Evolutionary conservation across 2,329 filamentous ascomycete species (phyloP).

Genomic region (Aspergillus transmontanensis): DNA sequence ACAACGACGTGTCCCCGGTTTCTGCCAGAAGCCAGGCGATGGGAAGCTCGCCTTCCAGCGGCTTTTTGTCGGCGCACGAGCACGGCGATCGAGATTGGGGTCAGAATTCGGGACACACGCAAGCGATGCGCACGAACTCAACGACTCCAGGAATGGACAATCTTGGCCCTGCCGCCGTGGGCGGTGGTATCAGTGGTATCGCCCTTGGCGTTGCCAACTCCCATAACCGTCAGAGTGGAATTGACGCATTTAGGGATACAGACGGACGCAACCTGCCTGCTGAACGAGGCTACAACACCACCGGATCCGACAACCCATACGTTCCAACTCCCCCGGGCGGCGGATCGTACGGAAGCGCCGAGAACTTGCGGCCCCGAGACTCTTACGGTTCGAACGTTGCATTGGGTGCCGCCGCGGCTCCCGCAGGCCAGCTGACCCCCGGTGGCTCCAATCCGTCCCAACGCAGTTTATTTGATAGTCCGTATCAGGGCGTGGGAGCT

Average conservation of each 20-base stretch:
- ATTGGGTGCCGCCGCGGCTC: conserved; percentile 35
- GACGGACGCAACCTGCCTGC: conserved; percentile 31
- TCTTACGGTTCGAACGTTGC: conserved; percentile 41
- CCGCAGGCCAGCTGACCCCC: conserved; percentile 37
- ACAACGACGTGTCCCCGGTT: conserved; percentile 17
- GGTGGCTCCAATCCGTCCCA: conserved; percentile 45
- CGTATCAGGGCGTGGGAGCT: conserved; percentile 38
- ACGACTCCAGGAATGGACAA: conserved; percentile 68
- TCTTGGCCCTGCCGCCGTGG: conserved; percentile 61
- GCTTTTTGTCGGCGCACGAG: conserved; percentile 18
- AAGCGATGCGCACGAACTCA: conserved; percentile 37
- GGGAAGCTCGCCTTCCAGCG: neutral
- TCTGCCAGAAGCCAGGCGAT: conserved; percentile 11
- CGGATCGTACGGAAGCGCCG: conserved; percentile 19
- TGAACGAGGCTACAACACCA: conserved; percentile 38
- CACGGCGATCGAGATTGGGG: conserved; percentile 14
- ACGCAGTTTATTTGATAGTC: conserved; percentile 51
- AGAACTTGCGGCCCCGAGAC: conserved; percentile 40
- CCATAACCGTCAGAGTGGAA: conserved; percentile 65
- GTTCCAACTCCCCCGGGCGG: conserved; percentile 28
- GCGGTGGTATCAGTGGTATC: conserved; percentile 68
- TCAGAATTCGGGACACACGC: conserved; percentile 25
- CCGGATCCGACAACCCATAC: conserved; percentile 43
- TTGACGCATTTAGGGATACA: conserved; percentile 60
- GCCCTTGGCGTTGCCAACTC: conserved; percentile 67